phyloP scores from a whole-genome alignment of 257 asterid genomes.

The Buddleja alternifolia region DNA sequence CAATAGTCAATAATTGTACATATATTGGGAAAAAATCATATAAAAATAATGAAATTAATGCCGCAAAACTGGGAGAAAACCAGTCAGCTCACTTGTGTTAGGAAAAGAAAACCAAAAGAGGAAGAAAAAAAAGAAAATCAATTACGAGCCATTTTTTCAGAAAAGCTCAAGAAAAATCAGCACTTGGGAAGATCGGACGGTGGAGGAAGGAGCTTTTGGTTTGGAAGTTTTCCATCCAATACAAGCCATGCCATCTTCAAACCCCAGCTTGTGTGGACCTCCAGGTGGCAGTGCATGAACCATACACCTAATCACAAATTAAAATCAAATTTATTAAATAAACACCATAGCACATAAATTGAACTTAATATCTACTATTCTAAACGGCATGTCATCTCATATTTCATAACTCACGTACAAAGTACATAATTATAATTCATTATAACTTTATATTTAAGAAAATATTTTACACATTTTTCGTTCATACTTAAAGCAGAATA shows the following conservation, averaged over 20 bases:
- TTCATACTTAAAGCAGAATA: too few species aligned
- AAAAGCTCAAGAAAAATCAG: constrained; percentile 17
- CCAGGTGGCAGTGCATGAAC: constrained; percentile 54
- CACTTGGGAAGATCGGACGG: constrained; percentile 52
- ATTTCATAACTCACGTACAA: too few species aligned
- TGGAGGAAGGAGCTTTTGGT: constrained; percentile 47
- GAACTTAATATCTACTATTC: too few species aligned
- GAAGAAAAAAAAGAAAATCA: not conserved
- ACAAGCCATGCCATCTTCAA: constrained; percentile 57
- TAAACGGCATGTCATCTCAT: not conserved
- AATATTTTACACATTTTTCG: too few species aligned
- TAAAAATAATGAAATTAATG: not conserved
- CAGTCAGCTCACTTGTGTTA: constrained; percentile 21
- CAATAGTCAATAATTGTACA: not conserved
- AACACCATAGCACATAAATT: too few species aligned
- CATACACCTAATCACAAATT: too few species aligned
- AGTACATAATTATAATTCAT: too few species aligned
- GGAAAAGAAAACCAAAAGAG: not conserved
- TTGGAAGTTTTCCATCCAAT: constrained; percentile 44
- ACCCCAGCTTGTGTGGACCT: constrained; percentile 53
- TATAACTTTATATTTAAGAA: too few species aligned
- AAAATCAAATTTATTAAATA: too few species aligned
- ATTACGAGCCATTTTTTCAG: not conserved
- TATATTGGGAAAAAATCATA: not conserved
- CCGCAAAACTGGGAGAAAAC: constrained; percentile 21